phyloP scores from a whole-genome alignment of 2,329 filamentous ascomycete genomes.

The Cladosporium sp. region DNA sequence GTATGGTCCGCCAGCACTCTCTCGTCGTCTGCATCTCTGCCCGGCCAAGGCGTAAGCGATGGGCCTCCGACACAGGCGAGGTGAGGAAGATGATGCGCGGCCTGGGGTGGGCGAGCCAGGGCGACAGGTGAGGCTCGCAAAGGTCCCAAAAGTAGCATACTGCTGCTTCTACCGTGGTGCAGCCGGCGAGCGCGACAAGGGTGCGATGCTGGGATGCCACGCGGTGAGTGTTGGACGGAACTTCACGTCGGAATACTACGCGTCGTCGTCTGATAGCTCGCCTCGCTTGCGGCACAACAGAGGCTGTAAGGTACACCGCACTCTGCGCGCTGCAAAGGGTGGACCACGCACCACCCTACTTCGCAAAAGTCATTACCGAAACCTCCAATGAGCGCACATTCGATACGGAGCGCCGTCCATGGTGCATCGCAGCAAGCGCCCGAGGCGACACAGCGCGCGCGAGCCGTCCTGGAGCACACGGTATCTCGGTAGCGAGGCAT shows the following conservation, averaged over 20 bases:
- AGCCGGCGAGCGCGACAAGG: constrained; percentile 4
- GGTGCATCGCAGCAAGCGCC: background rate
- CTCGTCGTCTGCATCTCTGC: background rate
- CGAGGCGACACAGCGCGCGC: background rate
- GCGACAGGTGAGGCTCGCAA: background rate
- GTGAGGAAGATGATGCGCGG: background rate
- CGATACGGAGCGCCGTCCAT: background rate
- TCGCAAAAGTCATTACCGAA: constrained; percentile 7
- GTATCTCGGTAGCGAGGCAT: constrained; percentile 15
- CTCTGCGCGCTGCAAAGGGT: background rate
- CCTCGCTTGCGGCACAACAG: constrained; percentile 6
- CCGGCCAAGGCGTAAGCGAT: background rate
- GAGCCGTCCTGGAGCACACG: background rate
- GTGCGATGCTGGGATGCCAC: background rate
- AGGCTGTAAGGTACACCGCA: constrained; percentile 6
- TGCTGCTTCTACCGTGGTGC: constrained; percentile 2
- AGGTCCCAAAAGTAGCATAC: background rate
- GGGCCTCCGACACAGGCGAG: constrained; percentile 7
- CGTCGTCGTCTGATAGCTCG: constrained; percentile 2
- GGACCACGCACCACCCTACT: background rate
- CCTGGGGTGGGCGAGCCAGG: no score
- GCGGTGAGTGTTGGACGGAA: constrained; percentile 1
- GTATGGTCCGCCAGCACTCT: background rate
- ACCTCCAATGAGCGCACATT: background rate
- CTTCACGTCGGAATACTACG: constrained; percentile 3